phyloP scores from a whole-genome alignment of 768 basidiomycete species.

The Pleurotus sapidus region DNA sequence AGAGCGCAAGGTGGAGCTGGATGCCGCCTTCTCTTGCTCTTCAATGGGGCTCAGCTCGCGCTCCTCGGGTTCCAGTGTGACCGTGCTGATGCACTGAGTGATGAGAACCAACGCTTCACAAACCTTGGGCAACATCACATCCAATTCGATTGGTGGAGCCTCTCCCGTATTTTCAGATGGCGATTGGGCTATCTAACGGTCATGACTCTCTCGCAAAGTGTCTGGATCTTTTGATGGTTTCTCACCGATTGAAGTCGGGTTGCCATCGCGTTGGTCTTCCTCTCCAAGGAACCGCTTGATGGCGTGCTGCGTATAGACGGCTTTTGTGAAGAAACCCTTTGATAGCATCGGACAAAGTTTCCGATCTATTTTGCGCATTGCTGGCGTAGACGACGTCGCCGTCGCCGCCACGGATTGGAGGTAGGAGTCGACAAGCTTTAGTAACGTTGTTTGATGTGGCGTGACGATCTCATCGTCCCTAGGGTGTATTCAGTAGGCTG shows the following conservation, averaged over 20 bases:
- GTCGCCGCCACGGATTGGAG: constrained; percentile 51
- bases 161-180: background rate
- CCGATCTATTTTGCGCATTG: constrained; percentile 33
- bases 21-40: constrained; percentile 13
- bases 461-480: constrained; percentile 69
- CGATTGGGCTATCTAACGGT: background rate
- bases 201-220: background rate
- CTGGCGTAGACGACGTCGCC: constrained; percentile 23
- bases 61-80: constrained; percentile 53
- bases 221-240: background rate
- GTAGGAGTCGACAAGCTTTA: constrained; percentile 86
- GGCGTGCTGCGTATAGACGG: constrained; percentile 52
- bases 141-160: constrained; percentile 41
- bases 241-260: background rate
- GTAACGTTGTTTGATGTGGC: constrained; percentile 82
- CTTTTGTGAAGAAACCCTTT: constrained; percentile 58
- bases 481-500: constrained; percentile 11
- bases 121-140: constrained; percentile 72
- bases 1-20: constrained; percentile 1
- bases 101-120: constrained; percentile 80
- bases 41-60: constrained; percentile 17
- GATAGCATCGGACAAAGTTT: constrained; percentile 58
- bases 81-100: constrained; percentile 70
- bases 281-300: constrained; percentile 45
- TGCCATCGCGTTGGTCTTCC: constrained; percentile 7